phyloP scores from a whole-genome alignment of 495 filamentous ascomycete genomes.

The Usnea hakonensis region DNA sequence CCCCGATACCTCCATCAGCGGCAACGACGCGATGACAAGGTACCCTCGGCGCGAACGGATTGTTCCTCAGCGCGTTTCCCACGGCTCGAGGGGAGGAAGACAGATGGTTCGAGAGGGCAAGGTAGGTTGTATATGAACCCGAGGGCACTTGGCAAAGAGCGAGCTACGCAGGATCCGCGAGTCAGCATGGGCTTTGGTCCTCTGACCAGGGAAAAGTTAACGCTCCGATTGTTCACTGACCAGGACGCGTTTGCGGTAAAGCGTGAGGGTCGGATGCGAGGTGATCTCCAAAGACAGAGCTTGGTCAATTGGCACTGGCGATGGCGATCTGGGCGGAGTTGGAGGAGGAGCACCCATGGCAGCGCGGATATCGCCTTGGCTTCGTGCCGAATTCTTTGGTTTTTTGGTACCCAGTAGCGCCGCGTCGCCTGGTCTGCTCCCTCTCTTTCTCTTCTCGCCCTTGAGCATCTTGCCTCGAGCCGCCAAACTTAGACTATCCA shows the following conservation, averaged over 20 bases:
- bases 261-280: constrained; percentile 27
- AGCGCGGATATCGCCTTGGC: constrained; percentile 6
- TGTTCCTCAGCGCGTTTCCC: constrained; percentile 59
- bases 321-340: not conserved
- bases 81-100: constrained; percentile 61
- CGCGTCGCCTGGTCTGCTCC: not conserved
- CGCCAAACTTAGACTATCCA: constrained; percentile 27
- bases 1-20: constrained; percentile 22
- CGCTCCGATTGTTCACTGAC: too few relatives aligned
- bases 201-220: too few relatives aligned
- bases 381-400: constrained; percentile 1
- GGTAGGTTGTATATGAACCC: constrained; percentile 60
- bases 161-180: too few relatives aligned
- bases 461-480: constrained; percentile 26
- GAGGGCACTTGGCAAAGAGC: constrained; percentile 58
- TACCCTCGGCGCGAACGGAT: constrained; percentile 53
- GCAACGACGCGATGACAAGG: constrained; percentile 26
- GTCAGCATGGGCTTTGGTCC: too few relatives aligned
- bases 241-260: constrained; percentile 48
- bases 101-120: constrained; percentile 51
- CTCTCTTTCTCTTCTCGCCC: constrained; percentile 10
- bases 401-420: not conserved
- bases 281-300: constrained; percentile 23
- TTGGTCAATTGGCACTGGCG: constrained; percentile 6
- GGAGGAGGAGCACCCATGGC: constrained; percentile 6